Conservation (phyloP, 257 asterid genomes). For the Solanum chiquidenum region DNA sequence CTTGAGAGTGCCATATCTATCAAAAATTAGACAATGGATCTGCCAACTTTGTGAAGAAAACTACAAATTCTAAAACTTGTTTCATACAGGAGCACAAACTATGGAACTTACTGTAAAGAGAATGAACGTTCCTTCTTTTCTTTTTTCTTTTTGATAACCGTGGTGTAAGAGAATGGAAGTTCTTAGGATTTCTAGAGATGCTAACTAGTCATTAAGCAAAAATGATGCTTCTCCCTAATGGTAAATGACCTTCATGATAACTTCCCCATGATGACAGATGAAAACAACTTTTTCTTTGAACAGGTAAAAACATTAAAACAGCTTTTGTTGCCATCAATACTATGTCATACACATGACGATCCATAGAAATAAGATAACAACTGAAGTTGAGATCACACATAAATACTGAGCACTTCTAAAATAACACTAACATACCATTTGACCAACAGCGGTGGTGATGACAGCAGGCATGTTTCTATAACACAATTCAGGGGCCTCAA, state of each 20-base stretch:
- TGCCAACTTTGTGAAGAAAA: background rate
- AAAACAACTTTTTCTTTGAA: too few species aligned
- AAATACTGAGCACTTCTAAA: background rate
- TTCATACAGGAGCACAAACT: background rate
- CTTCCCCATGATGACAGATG: background rate
- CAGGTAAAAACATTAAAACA: background rate
- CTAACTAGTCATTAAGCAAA: background rate
- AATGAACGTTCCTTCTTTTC: background rate
- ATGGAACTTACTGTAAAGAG: background rate
- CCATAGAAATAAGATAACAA: background rate
- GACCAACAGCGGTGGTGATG: constrained; percentile 72
- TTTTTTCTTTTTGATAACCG: background rate
- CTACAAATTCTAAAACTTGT: background rate
- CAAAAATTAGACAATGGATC: background rate
- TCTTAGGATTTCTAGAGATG: background rate
- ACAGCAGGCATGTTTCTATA: constrained; percentile 42
- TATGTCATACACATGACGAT: background rate
- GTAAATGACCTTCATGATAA: background rate
- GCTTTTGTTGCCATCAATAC: background rate
- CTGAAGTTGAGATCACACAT: background rate
- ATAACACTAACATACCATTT: constrained; percentile 45
- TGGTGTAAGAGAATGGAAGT: background rate
- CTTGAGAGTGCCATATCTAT: background rate
- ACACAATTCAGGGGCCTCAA: constrained; percentile 50
- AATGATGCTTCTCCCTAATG: background rate